phyloP scores from a whole-genome alignment of 345 rosid species.

The Brassica rapa region DNA sequence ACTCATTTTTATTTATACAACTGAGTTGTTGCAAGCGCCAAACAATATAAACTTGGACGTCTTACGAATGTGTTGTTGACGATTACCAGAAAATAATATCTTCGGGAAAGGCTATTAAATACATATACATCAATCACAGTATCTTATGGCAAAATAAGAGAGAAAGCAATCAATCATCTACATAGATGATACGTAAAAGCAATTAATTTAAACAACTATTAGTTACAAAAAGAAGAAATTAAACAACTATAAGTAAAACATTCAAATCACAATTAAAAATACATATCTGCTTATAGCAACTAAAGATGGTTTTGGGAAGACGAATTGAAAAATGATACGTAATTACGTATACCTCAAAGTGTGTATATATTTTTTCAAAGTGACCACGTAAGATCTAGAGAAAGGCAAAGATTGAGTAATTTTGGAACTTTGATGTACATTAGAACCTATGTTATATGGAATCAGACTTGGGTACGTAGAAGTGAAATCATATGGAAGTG shows the following conservation, averaged over 20 bases:
- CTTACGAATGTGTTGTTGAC: slow-evolving; percentile 20
- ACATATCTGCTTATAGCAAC: neutral
- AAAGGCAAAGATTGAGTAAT: neutral
- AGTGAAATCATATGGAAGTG: too few relatives aligned
- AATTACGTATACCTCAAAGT: neutral
- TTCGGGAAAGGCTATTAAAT: neutral
- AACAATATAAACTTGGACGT: neutral
- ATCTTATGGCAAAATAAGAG: slow-evolving; percentile 1
- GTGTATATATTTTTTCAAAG: neutral
- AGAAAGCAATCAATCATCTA: neutral
- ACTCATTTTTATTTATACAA: neutral
- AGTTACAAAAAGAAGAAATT: neutral
- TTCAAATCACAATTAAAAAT: neutral
- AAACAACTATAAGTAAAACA: slow-evolving; percentile 8
- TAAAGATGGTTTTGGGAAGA: neutral
- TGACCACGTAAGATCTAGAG: neutral
- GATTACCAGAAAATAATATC: slow-evolving; percentile 18
- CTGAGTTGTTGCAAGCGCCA: slow-evolving; percentile 9
- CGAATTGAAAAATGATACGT: neutral
- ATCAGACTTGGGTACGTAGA: too few relatives aligned
- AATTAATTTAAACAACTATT: neutral
- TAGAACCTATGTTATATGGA: neutral
- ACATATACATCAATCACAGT: neutral
- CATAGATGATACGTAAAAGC: neutral
- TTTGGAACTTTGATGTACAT: neutral